Base-by-base conservation (phyloP, 768 basidiomycete genomes). In the Cystoderma amianthinum region DNA sequence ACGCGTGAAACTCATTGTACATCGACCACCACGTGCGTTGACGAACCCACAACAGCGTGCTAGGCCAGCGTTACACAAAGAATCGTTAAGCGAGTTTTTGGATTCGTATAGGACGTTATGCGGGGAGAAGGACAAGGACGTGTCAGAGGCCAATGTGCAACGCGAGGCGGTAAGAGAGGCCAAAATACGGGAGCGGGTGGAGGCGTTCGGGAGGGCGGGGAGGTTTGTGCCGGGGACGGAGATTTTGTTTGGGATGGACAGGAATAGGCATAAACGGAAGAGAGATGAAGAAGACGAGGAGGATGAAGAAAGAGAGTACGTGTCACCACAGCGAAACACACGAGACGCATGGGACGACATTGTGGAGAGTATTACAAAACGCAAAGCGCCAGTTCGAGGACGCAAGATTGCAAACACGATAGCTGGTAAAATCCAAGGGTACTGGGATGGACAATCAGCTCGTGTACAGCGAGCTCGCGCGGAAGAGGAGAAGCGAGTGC, bases 41-140 rank as follows among this genome's bases (percentile, higher is more conserved):
- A 76, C 88, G 10, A 74, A 82, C 56, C 90, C 85, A 0, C 56
- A 55, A 10, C 92, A 96, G 53, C 67, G 67, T 9, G 83, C 87
- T 1, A 67, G 73, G 0, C 60, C 63, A 0, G 63, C 80, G 0
- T 64, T 64, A 36, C 71, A 74, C 49, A 68, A 68, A 11, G 65
- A 68, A 1, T 83, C 85, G 1, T 58, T 93, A 7, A 48, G 63
- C 6, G 50, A 63, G 1, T 76, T 82, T 41, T 62, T 95, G 12
- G 59, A 65, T 0, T 88, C 89, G 0, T 94, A 83, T 54, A 61
- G 61, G 28, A 7, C 17, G 18, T 19, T 36, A 15, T 9, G 28
- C 9, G 28, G 28, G 10, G 28, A 30, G 9, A 36, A 36, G 6
- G n/a, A 15, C 16, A 17, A 36, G 9, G 34, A 36, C 7, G 34